Evolutionary conservation across 768 basidiomycete species (phyloP), one percentile per base, ranked within the genome.

Genomic region (Psilocybe sp.): DNA sequence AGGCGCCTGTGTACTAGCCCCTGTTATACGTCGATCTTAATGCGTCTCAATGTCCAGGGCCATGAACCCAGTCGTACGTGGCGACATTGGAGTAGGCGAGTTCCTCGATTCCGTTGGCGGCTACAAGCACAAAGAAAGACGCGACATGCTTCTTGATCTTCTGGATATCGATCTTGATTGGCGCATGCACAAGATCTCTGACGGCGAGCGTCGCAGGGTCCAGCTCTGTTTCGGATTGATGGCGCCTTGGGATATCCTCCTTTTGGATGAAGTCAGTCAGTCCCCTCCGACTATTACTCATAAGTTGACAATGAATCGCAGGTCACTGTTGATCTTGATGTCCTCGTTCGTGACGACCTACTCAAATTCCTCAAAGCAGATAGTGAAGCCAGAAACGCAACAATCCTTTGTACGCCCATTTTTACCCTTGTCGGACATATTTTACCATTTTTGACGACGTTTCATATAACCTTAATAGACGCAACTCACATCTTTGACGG

Each of bases 71-170:
- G 96, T 98, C 50, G 95, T 98, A 11, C 81, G 95, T 31, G 76
- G 89, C 8, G 97, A 98, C 66, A 95, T 98, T 53, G 74, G 85
- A 31, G 97, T 99, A 3, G 84, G 89, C n/a, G 76, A 82, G 42
- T 99, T 99, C 68, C 74, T 99, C n/a, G 92, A 99, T 65, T 95
- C 92, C 14, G 92, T 99, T 4, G 97, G 97, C 12, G 97, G 97
- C 0, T 98, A 97, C 65, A 78, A 93, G 46, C 81, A 98, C 71
- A 96, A 96, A 65, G 87, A 85, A 58, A 79, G 94, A 28, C 77
- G 96, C 37, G 92, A 99, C 65, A 69, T 62, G 6, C 77, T 99
- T 3, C 83, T 99, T 47, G 87, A 93, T 67, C 89, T 99, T 52
- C 73, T 98, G 38, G 95, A 98, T 63, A 82, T 99, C 50, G 97